Base-by-base conservation (phyloP, 177 flowering plant species). In the Vitis hybrid region DNA sequence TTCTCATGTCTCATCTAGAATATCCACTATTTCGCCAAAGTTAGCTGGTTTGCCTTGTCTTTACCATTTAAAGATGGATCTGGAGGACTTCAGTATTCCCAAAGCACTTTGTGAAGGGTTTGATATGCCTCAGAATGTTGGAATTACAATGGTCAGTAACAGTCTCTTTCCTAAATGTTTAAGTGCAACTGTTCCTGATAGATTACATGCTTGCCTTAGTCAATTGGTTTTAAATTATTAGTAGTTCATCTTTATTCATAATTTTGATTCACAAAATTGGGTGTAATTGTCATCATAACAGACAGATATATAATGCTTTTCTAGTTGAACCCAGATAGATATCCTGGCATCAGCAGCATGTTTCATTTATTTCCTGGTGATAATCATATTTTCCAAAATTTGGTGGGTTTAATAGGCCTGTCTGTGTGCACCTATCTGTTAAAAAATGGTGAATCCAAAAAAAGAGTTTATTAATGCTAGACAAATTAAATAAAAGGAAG, bases 1-100 rank as follows among this genome's bases (percentile, higher is more conserved):
- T 67, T 70, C 81, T 48, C 21, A 59, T 69, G 80, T 70, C 69
- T 79, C 82, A 26, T 85, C 91, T 19, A 84, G 71, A 77, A 72
- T 86, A 62, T 75, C 83, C n/a, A 23, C 74, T 57, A 60, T 78
- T 71, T 69, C 65, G 62, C 69, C 79, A 21, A 69, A 64, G 14
- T 55, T 70, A 17, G 62, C 21, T 71, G 74, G 76, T 23, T 70
- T 82, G 74, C 82, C 85, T 66, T 67, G n/a, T 68, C 79, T 84
- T 72, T 82, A 86, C 70, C 87, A 86, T 56, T 59, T 89, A 61
- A 86, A 75, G 71, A 73, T 88, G 71, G 85, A 86, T 58, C 61
- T 84, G 75, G 84, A 86, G 67, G 80, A 80, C 11, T 62, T 3
- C 11, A 64, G 74, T 73, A 78, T 66, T 63, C 62, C 81, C 57